phyloP scores from a whole-genome alignment of 1,284 basidiomycete genomes.

The Cryptococcus sp. region DNA sequence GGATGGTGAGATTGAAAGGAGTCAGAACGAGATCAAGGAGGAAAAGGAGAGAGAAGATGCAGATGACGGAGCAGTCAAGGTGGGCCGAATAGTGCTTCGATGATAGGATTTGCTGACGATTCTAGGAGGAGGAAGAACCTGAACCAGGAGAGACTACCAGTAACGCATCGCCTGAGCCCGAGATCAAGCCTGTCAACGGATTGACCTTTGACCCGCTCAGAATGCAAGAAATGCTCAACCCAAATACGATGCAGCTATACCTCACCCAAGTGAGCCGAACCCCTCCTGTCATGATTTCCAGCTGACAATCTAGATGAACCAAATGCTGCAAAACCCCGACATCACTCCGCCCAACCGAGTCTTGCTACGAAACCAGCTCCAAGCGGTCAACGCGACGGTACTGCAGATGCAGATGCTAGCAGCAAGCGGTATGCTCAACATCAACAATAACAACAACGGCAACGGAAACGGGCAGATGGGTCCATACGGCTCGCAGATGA shows the following conservation, averaged over 20 bases:
- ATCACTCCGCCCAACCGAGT: constrained; percentile 17
- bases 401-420: constrained; percentile 41
- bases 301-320: constrained; percentile 21
- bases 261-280: constrained; percentile 19
- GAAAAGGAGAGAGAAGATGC: constrained; percentile 20
- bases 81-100: neutral
- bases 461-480: constrained; percentile 4
- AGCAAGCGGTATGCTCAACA: constrained; percentile 16
- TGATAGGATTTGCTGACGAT: neutral
- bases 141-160: neutral
- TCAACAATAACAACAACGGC: no score
- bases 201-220: constrained; percentile 8
- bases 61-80: constrained; percentile 4
- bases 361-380: constrained; percentile 26
- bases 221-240: constrained; percentile 26
- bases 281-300: no score
- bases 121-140: neutral
- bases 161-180: neutral
- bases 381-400: constrained; percentile 34
- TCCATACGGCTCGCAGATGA: constrained; percentile 8
- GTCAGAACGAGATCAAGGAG: constrained; percentile 55
- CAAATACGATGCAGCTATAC: constrained; percentile 26
- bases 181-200: neutral
- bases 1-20: constrained; percentile 74
- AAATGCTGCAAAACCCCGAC: constrained; percentile 34